phyloP scores from a whole-genome alignment of 1,139 yeast species.

The Debaryomyces psychrophilus region DNA sequence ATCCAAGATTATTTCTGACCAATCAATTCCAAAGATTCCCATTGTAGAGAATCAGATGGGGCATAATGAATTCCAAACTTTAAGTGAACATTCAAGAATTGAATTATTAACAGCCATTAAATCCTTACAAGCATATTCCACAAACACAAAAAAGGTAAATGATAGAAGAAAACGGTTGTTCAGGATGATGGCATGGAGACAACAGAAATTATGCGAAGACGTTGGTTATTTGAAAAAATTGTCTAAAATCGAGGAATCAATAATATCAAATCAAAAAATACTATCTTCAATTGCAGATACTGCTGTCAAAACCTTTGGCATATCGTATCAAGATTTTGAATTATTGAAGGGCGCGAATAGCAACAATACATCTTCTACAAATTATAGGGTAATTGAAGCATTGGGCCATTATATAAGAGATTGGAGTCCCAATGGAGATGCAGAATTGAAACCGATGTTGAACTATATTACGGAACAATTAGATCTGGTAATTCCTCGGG shows the following conservation, averaged over 20 bases:
- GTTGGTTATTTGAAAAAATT: slow-evolving; percentile 61
- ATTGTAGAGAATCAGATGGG: neutral
- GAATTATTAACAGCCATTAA: slow-evolving; percentile 55
- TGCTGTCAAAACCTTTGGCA: slow-evolving; percentile 42
- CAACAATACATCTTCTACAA: slow-evolving; percentile 34
- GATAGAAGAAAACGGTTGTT: slow-evolving; percentile 50
- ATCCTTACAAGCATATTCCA: slow-evolving; percentile 51
- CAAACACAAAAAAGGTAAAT: slow-evolving; percentile 44
- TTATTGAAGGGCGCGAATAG: slow-evolving; percentile 24
- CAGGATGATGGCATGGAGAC: slow-evolving; percentile 55
- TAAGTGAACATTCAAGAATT: slow-evolving; percentile 23
- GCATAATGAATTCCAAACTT: slow-evolving; percentile 18
- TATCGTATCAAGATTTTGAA: slow-evolving; percentile 45
- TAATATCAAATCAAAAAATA: slow-evolving; percentile 48
- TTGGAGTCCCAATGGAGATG: slow-evolving; percentile 54
- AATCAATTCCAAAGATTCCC: slow-evolving; percentile 2
- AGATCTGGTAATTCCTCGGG: slow-evolving; percentile 27
- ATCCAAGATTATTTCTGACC: neutral
- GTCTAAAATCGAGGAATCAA: slow-evolving; percentile 44
- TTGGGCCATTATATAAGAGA: slow-evolving; percentile 76
- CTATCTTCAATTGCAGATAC: slow-evolving; percentile 46
- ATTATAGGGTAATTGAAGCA: slow-evolving; percentile 67
- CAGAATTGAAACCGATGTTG: slow-evolving; percentile 57
- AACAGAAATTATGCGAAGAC: slow-evolving; percentile 54
- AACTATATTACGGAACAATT: slow-evolving; percentile 47